Conservation (phyloP, 176 grass and related monocot genomes). For the Lolium rigidum region DNA sequence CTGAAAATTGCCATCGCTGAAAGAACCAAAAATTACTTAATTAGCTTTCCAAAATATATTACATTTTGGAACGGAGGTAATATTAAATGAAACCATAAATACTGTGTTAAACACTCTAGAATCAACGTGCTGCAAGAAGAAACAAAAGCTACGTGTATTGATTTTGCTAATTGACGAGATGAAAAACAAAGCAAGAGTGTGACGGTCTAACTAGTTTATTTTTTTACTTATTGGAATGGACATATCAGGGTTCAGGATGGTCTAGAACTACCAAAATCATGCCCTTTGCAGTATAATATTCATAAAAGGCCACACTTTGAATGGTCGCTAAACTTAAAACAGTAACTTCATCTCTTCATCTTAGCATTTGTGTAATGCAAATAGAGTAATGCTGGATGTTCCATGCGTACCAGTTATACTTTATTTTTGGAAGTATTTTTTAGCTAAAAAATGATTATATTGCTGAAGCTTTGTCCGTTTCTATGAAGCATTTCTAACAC, state of each 20-base stretch:
- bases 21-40: background rate
- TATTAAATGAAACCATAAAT: slow-evolving; percentile 2
- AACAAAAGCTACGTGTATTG: background rate
- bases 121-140: background rate
- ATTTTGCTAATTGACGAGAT: slow-evolving; percentile 8
- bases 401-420: background rate
- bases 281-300: background rate
- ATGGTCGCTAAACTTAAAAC: slow-evolving; percentile 16
- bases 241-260: background rate
- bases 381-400: slow-evolving; percentile 11
- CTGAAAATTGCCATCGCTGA: background rate
- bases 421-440: slow-evolving; percentile 14
- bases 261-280: background rate
- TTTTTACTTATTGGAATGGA: background rate
- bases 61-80: too few species aligned
- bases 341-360: background rate
- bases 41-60: background rate
- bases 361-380: slow-evolving; percentile 14
- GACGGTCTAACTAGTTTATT: background rate
- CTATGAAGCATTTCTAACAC: slow-evolving; percentile 16
- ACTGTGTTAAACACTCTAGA: background rate
- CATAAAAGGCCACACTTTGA: background rate
- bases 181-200: background rate
- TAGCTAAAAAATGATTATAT: background rate
- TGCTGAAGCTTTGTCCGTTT: slow-evolving; percentile 10